These are phyloP conservation scores for Dendrothele bispora DNA, from an alignment of 768 basidiomycete species.

Conservation along the genomic window DNA sequence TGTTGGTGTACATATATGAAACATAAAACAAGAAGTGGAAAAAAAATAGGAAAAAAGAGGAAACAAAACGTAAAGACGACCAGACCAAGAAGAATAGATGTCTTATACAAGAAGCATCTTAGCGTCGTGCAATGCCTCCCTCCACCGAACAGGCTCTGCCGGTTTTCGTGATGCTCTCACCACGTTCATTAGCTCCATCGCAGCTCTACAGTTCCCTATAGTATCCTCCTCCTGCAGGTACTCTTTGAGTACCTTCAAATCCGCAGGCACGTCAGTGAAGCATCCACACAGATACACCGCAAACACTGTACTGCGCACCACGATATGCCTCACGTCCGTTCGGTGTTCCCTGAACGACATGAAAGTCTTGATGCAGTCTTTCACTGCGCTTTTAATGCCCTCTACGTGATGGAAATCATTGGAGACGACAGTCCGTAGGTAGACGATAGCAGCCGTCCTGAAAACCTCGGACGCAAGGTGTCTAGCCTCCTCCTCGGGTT, in stretches of 20 bases:
- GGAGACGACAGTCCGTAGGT: constrained; percentile 75
- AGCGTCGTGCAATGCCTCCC: constrained; percentile 47
- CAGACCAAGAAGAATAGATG: too few relatives aligned
- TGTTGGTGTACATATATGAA: too few relatives aligned
- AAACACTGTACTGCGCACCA: constrained; percentile 79
- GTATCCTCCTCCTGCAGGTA: constrained; percentile 52
- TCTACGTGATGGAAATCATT: constrained; percentile 66
- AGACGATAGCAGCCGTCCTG: constrained; percentile 71
- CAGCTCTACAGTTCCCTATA: constrained; percentile 66
- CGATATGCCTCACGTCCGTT: constrained; percentile 48
- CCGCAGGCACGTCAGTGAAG: constrained; percentile 51
- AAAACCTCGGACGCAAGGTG: constrained; percentile 60
- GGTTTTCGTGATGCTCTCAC: too few relatives aligned
- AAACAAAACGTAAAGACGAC: too few relatives aligned
- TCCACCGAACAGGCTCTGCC: constrained; percentile 72
- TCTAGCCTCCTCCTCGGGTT: constrained; percentile 26
- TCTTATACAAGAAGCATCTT: constrained; percentile 61
- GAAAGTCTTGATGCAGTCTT: constrained; percentile 54
- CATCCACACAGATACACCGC: constrained; percentile 73
- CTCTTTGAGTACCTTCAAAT: constrained; percentile 42
- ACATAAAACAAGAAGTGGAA: too few relatives aligned
- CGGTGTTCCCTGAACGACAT: constrained; percentile 32
- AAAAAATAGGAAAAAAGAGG: too few relatives aligned
- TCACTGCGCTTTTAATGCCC: constrained; percentile 58
- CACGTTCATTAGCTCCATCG: constrained; percentile 50